phyloP scores from a whole-genome alignment of 1,284 basidiomycete genomes.

The Peniophora sp. region DNA sequence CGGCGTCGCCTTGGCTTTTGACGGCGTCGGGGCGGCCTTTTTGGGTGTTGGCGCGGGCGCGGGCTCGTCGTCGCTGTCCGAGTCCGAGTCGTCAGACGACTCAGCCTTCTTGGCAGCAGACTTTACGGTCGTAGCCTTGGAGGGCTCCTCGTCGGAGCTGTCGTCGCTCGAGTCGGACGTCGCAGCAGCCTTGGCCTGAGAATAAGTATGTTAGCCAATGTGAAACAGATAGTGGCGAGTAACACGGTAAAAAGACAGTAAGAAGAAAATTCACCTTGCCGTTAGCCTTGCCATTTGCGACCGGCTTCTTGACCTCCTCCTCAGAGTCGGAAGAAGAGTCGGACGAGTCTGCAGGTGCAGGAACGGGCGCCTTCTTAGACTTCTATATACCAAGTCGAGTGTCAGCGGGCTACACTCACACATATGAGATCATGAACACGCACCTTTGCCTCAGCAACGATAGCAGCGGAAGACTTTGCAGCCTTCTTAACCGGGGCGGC shows the following conservation, averaged over 20 bases:
- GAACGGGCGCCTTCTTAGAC: constrained; percentile 21
- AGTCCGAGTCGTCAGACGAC: constrained; percentile 14
- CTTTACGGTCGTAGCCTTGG: constrained; percentile 24
- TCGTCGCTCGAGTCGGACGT: constrained; percentile 17
- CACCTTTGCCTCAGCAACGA: constrained; percentile 20
- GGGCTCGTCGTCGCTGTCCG: constrained; percentile 15
- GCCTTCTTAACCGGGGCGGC: constrained; percentile 9
- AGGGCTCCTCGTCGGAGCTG: constrained; percentile 1
- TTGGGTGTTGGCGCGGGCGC: constrained; percentile 15
- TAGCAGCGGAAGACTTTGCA: constrained; percentile 20
- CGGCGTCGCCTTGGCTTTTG: constrained; percentile 20
- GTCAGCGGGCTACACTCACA: constrained; percentile 1
- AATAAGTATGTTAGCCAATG: constrained; percentile 2
- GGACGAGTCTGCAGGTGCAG: background rate
- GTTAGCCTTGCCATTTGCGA: constrained; percentile 16
- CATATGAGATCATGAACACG: background rate
- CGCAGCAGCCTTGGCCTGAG: constrained; percentile 19
- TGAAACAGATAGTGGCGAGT: background rate
- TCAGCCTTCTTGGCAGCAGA: constrained; percentile 21
- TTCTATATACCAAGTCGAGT: constrained; percentile 14
- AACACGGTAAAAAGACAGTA: background rate
- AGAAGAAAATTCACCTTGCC: constrained; percentile 6
- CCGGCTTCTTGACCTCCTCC: constrained; percentile 15
- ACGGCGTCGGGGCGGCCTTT: constrained; percentile 26
- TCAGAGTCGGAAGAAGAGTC: constrained; percentile 19